Evolutionary conservation across 2,329 filamentous ascomycete genomes (phyloP).

Genomic region (Botryotinia calthae): DNA sequence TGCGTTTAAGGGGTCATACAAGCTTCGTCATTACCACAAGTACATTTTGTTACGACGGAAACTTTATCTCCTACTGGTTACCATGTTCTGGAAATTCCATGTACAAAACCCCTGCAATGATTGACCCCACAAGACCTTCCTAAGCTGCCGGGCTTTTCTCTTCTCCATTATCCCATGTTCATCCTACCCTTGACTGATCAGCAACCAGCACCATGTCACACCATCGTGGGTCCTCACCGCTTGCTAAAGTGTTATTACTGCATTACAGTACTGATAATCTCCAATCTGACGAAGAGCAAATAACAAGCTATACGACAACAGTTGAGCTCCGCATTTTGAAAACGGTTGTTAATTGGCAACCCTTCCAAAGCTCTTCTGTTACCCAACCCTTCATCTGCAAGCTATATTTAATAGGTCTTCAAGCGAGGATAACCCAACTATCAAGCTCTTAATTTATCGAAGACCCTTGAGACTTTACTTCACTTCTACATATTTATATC

Average conservation of each 20-base stretch:
- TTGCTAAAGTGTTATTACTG: slow-evolving; percentile 16
- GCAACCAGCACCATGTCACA: slow-evolving; percentile 18
- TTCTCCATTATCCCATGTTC: slow-evolving; percentile 13
- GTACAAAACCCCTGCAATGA: slow-evolving; percentile 1
- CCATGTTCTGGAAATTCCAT: slow-evolving; percentile 14
- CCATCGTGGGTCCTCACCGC: slow-evolving; percentile 19
- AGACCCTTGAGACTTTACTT: neutral
- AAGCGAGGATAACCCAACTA: slow-evolving; percentile 3
- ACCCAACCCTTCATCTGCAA: slow-evolving; percentile 7
- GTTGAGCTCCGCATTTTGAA: slow-evolving; percentile 22
- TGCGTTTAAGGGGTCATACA: slow-evolving; percentile 19
- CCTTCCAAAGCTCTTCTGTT: slow-evolving; percentile 6
- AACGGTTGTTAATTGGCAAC: slow-evolving; percentile 12
- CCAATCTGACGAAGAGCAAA: slow-evolving; percentile 11
- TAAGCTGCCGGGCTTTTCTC: slow-evolving; percentile 9
- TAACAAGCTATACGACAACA: slow-evolving; percentile 13
- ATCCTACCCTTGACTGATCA: slow-evolving; percentile 16
- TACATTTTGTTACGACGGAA: slow-evolving; percentile 7
- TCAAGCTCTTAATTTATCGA: neutral
- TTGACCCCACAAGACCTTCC: slow-evolving; percentile 15
- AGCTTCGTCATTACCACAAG: slow-evolving; percentile 15
- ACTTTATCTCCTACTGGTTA: slow-evolving; percentile 17
- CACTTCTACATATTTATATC: slow-evolving; percentile 17
- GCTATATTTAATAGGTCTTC: neutral
- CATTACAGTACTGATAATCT: slow-evolving; percentile 19